Percentiles rank a stretch among this genome's conserved stretches.
These are phyloP conservation scores for Nitzschia sp. DNA, from an alignment of 108 stramenopile genomes.

Conservation along the genomic window DNA sequence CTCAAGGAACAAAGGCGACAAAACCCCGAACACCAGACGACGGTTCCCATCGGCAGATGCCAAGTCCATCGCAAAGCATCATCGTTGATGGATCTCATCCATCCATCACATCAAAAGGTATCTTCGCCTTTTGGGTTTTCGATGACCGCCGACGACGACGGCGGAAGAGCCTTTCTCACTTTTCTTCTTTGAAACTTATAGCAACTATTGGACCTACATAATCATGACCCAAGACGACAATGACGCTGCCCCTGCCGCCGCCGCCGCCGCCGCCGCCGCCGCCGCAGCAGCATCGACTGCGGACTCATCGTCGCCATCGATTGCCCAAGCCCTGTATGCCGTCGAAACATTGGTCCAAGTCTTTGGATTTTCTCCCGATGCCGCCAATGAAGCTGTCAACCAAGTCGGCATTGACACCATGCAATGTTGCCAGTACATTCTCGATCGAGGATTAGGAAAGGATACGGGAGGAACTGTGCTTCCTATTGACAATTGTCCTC, in stretches of 20 bases:
- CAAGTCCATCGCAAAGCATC: too few species aligned
- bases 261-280: not conserved
- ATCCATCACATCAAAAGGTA: too few species aligned
- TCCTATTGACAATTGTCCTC: constrained; percentile 76
- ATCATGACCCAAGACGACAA: not conserved
- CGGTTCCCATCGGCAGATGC: too few species aligned
- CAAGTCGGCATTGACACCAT: constrained; percentile 31
- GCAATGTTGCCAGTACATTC: constrained; percentile 70
- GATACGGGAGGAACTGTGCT: constrained; percentile 72
- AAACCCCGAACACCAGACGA: too few species aligned
- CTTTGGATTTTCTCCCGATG: constrained; percentile 27
- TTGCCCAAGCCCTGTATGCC: constrained; percentile 24
- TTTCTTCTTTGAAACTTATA: too few species aligned
- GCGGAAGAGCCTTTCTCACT: too few species aligned
- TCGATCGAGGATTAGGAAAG: constrained; percentile 50
- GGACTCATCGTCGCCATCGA: not conserved
- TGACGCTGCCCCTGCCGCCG: not conserved
- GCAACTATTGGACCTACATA: too few species aligned
- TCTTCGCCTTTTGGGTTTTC: too few species aligned
- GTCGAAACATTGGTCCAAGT: constrained; percentile 29
- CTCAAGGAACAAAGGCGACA: too few species aligned
- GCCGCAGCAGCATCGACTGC: not conserved
- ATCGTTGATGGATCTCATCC: too few species aligned
- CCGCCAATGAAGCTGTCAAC: constrained; percentile 27
- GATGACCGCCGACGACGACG: too few species aligned